Base-by-base conservation (phyloP, 345 rosid species). In the Alliaria petiolata region DNA sequence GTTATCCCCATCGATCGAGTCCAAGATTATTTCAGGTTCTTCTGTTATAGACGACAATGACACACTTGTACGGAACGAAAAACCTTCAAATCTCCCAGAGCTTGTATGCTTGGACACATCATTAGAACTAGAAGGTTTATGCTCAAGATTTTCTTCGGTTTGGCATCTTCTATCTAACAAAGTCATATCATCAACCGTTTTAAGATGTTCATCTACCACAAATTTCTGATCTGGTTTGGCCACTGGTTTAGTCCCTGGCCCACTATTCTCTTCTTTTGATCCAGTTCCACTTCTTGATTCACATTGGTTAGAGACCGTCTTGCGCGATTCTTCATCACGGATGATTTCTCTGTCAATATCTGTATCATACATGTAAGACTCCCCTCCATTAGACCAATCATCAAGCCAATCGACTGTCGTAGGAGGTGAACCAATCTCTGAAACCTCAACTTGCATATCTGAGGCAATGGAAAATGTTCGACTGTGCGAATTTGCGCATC, bases 361-460 rank as follows among this genome's bases (percentile, higher is more conserved):
- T 13, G 71, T 90, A 69, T 87, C 97, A 62, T 83, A 85, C 1
- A 74, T 80, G 33, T 83, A 74, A 31, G 88, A 84, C 52, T 83
- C 93, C 0, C 78, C 86, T 4, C 88, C 96, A 71, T 59, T 69
- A 26, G 92, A 81, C 46, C 89, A 83, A 30, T 72, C 79, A 62
- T 85, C 63, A 47, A 36, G 75, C 64, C 82, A 89, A 72, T 90
- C 96, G 13, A 71, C 74, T 7, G 85, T 78, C 0, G 80, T 64
- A 45, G 89, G 84, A 35, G 98, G 96, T 22, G 99, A 91, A 55
- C 97, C 86, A 39, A 74, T 25, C 79, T 92, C 99, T 1, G 99
- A 92, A 62, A 95, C 89, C 81, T 92, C 99, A 43, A 95, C 98
- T 75, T 91, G 97, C 86, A 95, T 76, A 56, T 92, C 99, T 3